A percentile compares a stretch with the other conserved stretches of the same genome.
phyloP scores from a whole-genome alignment of 2,329 filamentous ascomycete genomes.

The Aspergillus hortae region DNA sequence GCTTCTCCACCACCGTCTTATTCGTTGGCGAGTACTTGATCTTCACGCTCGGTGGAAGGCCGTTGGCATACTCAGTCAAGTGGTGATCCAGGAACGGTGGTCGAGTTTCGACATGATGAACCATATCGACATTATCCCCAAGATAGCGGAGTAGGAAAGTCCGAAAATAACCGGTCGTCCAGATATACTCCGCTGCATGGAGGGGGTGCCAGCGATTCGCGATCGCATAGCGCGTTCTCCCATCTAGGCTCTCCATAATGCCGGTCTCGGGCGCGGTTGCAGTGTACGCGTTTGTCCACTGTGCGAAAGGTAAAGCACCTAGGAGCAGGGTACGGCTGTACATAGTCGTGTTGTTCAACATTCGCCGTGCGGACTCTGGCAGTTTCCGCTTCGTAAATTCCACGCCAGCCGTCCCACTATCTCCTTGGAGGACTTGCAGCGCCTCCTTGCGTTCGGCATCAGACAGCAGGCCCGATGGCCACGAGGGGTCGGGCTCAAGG shows the following conservation, averaged over 20 bases:
- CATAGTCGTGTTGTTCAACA: slow-evolving; percentile 40
- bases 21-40: slow-evolving; percentile 23
- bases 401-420: slow-evolving; percentile 5
- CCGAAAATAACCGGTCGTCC: slow-evolving; percentile 8
- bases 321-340: slow-evolving; percentile 17
- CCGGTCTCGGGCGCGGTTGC: slow-evolving; percentile 13
- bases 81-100: slow-evolving; percentile 31
- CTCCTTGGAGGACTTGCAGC: neutral
- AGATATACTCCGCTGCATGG: slow-evolving; percentile 11
- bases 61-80: slow-evolving; percentile 27
- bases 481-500: slow-evolving; percentile 46
- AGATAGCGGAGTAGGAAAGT: slow-evolving; percentile 16
- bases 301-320: slow-evolving; percentile 35
- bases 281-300: slow-evolving; percentile 25
- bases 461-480: slow-evolving; percentile 19
- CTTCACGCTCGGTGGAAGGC: slow-evolving; percentile 27
- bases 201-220: slow-evolving; percentile 3
- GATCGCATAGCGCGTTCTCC: neutral
- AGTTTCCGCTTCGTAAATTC: slow-evolving; percentile 5
- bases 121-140: slow-evolving; percentile 23
- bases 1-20: slow-evolving; percentile 40
- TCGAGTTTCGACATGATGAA: slow-evolving; percentile 25
- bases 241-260: slow-evolving; percentile 8
- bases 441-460: slow-evolving; percentile 11
- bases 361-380: slow-evolving; percentile 28